Percentiles rank a stretch among this genome's conserved stretches.
phyloP scores from a whole-genome alignment of 352 stramenopile species.

The Phytophthora cryptogea region DNA sequence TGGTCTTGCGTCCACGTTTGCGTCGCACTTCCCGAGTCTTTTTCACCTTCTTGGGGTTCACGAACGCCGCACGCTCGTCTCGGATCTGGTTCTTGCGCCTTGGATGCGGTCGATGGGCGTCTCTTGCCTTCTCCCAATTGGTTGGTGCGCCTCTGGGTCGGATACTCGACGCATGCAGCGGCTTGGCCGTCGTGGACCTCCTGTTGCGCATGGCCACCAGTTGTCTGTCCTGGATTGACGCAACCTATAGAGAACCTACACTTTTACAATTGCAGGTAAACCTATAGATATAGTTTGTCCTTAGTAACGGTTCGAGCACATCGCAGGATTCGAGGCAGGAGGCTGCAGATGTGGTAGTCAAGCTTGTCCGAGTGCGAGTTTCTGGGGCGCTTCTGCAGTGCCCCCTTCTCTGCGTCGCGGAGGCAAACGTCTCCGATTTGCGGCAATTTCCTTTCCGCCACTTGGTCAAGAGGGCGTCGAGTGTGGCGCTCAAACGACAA shows the following conservation, averaged over 20 bases:
- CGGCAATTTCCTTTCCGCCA: slow-evolving; percentile 29
- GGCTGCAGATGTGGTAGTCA: slow-evolving; percentile 14
- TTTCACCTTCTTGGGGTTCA: slow-evolving; percentile 23
- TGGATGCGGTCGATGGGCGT: neutral
- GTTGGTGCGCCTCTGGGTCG: slow-evolving; percentile 8
- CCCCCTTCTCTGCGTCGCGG: slow-evolving; percentile 20
- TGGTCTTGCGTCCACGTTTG: slow-evolving; percentile 1
- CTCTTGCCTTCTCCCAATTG: slow-evolving; percentile 31
- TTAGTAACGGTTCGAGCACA: slow-evolving; percentile 21
- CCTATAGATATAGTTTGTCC: neutral
- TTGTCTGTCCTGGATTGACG: neutral
- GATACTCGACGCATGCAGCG: slow-evolving; percentile 17
- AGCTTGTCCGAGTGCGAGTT: neutral
- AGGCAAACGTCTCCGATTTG: slow-evolving; percentile 28
- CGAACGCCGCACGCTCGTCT: slow-evolving; percentile 1
- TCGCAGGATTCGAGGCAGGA: slow-evolving; percentile 13
- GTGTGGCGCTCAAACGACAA: slow-evolving; percentile 9
- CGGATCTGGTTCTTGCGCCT: slow-evolving; percentile 19
- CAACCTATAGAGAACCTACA: neutral
- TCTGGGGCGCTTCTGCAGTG: slow-evolving; percentile 15
- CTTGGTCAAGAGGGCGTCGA: slow-evolving; percentile 17
- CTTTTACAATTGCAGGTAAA: neutral
- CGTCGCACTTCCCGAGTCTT: slow-evolving; percentile 11
- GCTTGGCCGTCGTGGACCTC: slow-evolving; percentile 13
- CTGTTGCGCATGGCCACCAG: slow-evolving; percentile 22